Percentiles rank a stretch among this genome's conserved stretches.
These are phyloP conservation scores for Acidomyces sp. DNA, from an alignment of 495 filamentous ascomycete species.

Conservation along the genomic window DNA sequence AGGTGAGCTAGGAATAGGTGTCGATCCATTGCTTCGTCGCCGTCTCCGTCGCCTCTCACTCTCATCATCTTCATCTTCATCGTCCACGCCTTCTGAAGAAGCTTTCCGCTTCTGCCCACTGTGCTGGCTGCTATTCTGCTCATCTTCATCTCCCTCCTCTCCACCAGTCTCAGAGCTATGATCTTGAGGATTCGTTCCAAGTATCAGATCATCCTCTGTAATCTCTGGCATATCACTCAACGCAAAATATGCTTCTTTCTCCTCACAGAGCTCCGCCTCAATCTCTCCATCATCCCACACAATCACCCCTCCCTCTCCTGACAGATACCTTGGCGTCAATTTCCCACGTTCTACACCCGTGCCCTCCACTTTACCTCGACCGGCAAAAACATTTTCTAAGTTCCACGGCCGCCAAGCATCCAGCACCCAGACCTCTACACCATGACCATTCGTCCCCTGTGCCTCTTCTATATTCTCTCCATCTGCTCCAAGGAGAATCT, in stretches of 20 bases:
- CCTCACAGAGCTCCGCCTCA: slow-evolving; percentile 62
- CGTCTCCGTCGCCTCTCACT: slow-evolving; percentile 34
- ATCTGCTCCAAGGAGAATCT: slow-evolving; percentile 48
- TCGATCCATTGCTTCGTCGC: slow-evolving; percentile 50
- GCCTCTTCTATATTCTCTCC: slow-evolving; percentile 40
- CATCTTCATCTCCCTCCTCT: slow-evolving; percentile 20
- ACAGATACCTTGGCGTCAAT: slow-evolving; percentile 55
- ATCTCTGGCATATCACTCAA: slow-evolving; percentile 82
- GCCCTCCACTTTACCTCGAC: slow-evolving; percentile 37
- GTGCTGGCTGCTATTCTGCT: slow-evolving; percentile 4
- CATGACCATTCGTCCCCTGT: slow-evolving; percentile 10
- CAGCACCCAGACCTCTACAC: slow-evolving; percentile 84
- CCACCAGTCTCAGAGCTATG: slow-evolving; percentile 33
- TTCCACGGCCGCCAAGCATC: slow-evolving; percentile 93
- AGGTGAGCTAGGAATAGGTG: slow-evolving; percentile 44
- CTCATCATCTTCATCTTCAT: slow-evolving; percentile 47
- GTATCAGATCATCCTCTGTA: slow-evolving; percentile 52
- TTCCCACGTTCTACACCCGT: slow-evolving; percentile 48
- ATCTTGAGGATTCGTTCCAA: no score
- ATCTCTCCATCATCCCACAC: slow-evolving; percentile 97
- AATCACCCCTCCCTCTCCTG: slow-evolving; percentile 70
- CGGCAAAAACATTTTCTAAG: slow-evolving; percentile 76
- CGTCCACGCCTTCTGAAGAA: slow-evolving; percentile 26
- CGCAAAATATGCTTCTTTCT: slow-evolving; percentile 69
- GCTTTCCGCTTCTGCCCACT: slow-evolving; percentile 73